Percentiles rank a stretch among this genome's conserved stretches.
These are phyloP conservation scores for Suillus spraguei DNA, from an alignment of 768 basidiomycete species.

Conservation along the genomic window DNA sequence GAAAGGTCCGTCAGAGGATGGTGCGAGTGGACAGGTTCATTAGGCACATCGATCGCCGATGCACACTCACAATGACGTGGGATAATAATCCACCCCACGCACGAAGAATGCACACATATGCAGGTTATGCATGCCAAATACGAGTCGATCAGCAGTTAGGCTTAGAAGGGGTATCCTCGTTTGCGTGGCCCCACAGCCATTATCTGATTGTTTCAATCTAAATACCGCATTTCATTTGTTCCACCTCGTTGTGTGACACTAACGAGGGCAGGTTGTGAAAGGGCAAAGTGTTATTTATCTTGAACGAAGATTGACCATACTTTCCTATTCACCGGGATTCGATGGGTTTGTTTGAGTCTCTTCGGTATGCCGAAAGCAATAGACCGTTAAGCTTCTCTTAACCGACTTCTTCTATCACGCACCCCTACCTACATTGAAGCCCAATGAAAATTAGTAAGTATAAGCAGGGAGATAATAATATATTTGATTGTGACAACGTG, in stretches of 20 bases:
- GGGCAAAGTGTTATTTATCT: neutral
- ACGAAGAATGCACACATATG: neutral
- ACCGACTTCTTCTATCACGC: neutral
- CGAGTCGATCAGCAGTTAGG: neutral
- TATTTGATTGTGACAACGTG: neutral
- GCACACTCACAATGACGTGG: neutral
- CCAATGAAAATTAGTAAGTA: neutral
- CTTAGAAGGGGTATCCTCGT: no score
- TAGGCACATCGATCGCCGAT: neutral
- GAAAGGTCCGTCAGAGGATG: neutral
- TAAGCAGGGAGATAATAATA: neutral
- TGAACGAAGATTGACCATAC: neutral
- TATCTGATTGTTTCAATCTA: neutral
- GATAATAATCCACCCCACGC: no score
- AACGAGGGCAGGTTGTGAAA: neutral
- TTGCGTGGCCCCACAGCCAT: neutral
- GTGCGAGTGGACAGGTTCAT: neutral
- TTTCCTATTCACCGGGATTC: neutral
- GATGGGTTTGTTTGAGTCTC: neutral
- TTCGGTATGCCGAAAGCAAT: neutral
- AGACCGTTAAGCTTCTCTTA: neutral
- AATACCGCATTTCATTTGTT: neutral
- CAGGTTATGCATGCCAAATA: neutral
- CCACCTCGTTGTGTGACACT: constrained; percentile 3
- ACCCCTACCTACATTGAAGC: neutral